phyloP scores from a whole-genome alignment of 148 eudicot genomes.

The Rhododendron mucronatum region DNA sequence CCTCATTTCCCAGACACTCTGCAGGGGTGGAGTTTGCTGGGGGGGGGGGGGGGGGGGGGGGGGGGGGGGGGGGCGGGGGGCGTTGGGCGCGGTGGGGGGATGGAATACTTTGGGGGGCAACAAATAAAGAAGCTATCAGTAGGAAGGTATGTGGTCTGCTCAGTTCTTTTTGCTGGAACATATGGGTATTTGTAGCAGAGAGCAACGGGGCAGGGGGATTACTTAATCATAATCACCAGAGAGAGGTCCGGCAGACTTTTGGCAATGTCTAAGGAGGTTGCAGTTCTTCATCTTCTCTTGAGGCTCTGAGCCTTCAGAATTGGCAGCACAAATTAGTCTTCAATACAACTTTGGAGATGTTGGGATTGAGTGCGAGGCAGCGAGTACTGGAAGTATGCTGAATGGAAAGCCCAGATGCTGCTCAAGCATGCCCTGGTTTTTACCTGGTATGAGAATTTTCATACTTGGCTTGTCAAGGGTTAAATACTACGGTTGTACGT shows the following conservation, averaged over 20 bases:
- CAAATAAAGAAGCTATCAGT: not conserved
- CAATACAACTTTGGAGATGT: not conserved
- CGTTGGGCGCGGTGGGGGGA: no score
- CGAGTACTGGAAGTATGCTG: not conserved
- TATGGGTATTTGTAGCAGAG: not conserved
- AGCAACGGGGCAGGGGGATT: not conserved
- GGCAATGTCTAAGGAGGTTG: not conserved
- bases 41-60: not conserved
- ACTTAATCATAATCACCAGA: not conserved
- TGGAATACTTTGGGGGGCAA: not conserved
- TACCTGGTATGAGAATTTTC: not conserved
- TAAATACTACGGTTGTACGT: not conserved
- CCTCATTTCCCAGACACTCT: not conserved
- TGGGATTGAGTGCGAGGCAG: not conserved
- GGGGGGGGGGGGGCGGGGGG: no score
- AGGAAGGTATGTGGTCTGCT: not conserved
- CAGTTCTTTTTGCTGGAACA: not conserved
- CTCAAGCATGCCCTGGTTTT: not conserved
- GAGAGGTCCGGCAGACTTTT: not conserved
- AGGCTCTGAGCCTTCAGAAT: not conserved
- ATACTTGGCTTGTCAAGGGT: not conserved
- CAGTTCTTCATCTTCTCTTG: not conserved
- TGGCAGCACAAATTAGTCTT: not conserved
- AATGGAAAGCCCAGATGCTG: not conserved
- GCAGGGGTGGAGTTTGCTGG: not conserved